A percentile compares a stretch with the other conserved stretches of the same genome.
Evolutionary conservation across 805 yeast genomes (phyloP).

Genomic region (Phaffomyces thermotolerans): DNA sequence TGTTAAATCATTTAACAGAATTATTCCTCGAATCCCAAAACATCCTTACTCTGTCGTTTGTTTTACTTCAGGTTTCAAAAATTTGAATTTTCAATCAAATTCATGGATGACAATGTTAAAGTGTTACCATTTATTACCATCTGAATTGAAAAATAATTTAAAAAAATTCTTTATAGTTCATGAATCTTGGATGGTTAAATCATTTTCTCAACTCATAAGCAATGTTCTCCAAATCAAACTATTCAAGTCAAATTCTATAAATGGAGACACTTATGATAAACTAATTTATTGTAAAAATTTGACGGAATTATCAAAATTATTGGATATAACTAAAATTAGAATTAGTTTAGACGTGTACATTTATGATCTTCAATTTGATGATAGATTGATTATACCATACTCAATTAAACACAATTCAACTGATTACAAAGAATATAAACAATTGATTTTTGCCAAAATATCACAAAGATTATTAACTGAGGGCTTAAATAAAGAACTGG

Average conservation of each 20-base stretch:
- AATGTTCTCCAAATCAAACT: slow-evolving; percentile 51
- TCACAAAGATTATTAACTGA: slow-evolving; percentile 40
- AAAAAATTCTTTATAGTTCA: slow-evolving; percentile 72
- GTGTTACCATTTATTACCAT: slow-evolving; percentile 51
- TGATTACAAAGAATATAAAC: slow-evolving; percentile 30
- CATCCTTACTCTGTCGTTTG: slow-evolving; percentile 61
- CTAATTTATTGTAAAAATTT: slow-evolving; percentile 30
- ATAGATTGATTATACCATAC: slow-evolving; percentile 41
- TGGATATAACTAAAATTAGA: slow-evolving; percentile 73
- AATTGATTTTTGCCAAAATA: slow-evolving; percentile 40
- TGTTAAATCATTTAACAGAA: slow-evolving; percentile 48
- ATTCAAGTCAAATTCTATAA: slow-evolving; percentile 21
- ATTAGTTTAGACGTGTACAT: slow-evolving; percentile 70
- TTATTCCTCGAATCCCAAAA: slow-evolving; percentile 52
- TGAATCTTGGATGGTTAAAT: slow-evolving; percentile 82
- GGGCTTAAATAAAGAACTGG: slow-evolving; percentile 32
- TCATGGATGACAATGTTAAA: slow-evolving; percentile 70
- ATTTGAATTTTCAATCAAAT: slow-evolving; percentile 30
- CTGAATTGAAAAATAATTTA: slow-evolving; percentile 44
- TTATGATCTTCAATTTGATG: slow-evolving; percentile 47
- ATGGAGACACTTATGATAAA: slow-evolving; percentile 14
- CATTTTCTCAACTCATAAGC: slow-evolving; percentile 63
- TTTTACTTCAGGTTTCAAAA: slow-evolving; percentile 75
- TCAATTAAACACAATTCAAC: slow-evolving; percentile 24
- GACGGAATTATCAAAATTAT: slow-evolving; percentile 26